These are phyloP conservation scores for Mikania micrantha DNA, from an alignment of 129 eudicot genomes.

Conservation along the genomic window DNA sequence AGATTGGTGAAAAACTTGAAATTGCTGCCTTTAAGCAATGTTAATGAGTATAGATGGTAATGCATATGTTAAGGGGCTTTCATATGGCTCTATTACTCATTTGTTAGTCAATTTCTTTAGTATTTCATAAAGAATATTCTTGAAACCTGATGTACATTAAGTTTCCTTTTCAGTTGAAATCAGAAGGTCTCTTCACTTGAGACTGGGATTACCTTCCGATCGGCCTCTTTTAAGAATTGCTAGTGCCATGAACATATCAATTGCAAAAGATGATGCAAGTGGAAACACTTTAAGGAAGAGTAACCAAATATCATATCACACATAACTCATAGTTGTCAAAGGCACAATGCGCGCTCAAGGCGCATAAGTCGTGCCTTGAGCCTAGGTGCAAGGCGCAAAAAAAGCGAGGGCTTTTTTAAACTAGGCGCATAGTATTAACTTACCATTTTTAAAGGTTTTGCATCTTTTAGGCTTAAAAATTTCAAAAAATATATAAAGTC, in stretches of 20 bases:
- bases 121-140: neutral
- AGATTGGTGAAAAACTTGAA: neutral
- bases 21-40: neutral
- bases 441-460: too few species aligned
- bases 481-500: too few species aligned
- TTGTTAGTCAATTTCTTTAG: neutral
- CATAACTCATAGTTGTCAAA: too few species aligned
- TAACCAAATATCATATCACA: conserved; percentile 22
- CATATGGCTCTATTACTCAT: neutral
- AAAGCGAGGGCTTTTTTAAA: too few species aligned
- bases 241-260: conserved; percentile 53
- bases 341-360: too few species aligned
- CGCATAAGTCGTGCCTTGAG: too few species aligned
- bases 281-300: conserved; percentile 48
- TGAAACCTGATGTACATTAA: neutral
- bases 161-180: conserved; percentile 57
- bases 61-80: conserved; percentile 1
- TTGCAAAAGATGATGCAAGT: conserved; percentile 35
- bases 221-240: conserved; percentile 86
- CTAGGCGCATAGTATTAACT: too few species aligned
- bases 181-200: conserved; percentile 78
- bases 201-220: conserved; percentile 85
- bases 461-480: too few species aligned
- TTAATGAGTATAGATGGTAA: neutral
- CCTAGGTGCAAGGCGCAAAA: too few species aligned